phyloP scores from a whole-genome alignment of 1,139 yeast species.

The Nadsonia commutata region DNA sequence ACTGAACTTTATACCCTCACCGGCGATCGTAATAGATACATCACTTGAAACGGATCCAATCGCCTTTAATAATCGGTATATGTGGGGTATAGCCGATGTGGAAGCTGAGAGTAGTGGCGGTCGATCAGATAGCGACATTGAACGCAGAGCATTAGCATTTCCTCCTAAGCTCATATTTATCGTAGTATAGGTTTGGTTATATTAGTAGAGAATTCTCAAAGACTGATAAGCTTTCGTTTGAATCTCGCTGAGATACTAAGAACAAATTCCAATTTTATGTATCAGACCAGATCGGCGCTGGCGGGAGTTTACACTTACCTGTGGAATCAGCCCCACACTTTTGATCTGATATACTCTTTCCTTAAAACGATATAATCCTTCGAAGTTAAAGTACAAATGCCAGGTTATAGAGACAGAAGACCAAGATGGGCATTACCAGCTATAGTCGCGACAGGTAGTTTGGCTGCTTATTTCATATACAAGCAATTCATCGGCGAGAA shows the following conservation, averaged over 20 bases:
- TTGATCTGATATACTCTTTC: too few species aligned
- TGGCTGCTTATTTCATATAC: not conserved
- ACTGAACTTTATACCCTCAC: constrained; percentile 17
- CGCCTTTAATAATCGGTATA: constrained; percentile 16
- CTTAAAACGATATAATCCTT: too few species aligned
- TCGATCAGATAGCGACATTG: not conserved
- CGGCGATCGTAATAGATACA: constrained; percentile 15
- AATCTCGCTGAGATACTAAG: too few species aligned
- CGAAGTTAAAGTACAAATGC: too few species aligned
- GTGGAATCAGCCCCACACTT: too few species aligned
- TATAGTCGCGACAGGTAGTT: not conserved
- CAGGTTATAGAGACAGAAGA: not conserved
- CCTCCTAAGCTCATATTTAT: not conserved
- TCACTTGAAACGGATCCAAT: constrained; percentile 14
- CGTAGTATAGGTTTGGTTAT: not conserved
- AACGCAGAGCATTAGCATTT: not conserved
- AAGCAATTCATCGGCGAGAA: not conserved
- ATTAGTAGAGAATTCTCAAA: too few species aligned
- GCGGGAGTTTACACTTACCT: too few species aligned
- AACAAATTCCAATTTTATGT: too few species aligned
- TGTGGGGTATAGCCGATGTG: constrained; percentile 16
- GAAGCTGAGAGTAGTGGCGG: constrained; percentile 15
- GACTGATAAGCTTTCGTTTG: too few species aligned
- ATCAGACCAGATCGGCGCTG: too few species aligned
- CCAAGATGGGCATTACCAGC: not conserved